Percentiles rank a stretch among this genome's conserved stretches.
phyloP scores from a whole-genome alignment of 257 asterid species.

The Phtheirospermum japonicum region DNA sequence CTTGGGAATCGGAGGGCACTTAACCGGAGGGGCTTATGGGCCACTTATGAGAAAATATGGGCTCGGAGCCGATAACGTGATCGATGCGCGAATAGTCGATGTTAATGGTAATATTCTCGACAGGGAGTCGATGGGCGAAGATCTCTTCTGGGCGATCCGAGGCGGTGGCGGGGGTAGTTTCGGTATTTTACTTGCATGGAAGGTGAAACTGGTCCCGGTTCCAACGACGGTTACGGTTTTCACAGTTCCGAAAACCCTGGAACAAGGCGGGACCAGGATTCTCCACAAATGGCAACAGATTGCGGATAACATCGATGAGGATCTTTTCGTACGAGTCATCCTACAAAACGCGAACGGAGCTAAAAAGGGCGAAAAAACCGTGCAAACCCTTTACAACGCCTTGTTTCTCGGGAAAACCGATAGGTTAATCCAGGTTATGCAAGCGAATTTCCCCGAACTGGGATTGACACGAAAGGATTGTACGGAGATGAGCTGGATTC shows the following conservation, averaged over 20 bases:
- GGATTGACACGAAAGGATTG: slow-evolving; percentile 51
- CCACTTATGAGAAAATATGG: slow-evolving; percentile 56
- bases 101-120: slow-evolving; percentile 47
- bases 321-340: slow-evolving; percentile 55
- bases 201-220: slow-evolving; percentile 49
- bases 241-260: slow-evolving; percentile 49
- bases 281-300: slow-evolving; percentile 62
- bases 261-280: slow-evolving; percentile 46
- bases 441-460: slow-evolving; percentile 52
- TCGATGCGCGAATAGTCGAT: slow-evolving; percentile 56
- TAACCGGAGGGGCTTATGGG: slow-evolving; percentile 69
- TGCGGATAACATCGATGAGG: slow-evolving; percentile 51
- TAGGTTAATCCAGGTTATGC: slow-evolving; percentile 42
- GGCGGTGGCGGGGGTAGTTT: slow-evolving; percentile 69
- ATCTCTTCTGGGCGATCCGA: slow-evolving; percentile 65
- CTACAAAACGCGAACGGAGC: slow-evolving; percentile 33
- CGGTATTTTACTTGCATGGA: slow-evolving; percentile 61
- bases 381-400: slow-evolving; percentile 47
- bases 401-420: slow-evolving; percentile 45
- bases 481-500: slow-evolving; percentile 61
- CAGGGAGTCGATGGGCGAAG: slow-evolving; percentile 56
- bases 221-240: slow-evolving; percentile 54
- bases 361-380: slow-evolving; percentile 40
- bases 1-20: slow-evolving; percentile 65
- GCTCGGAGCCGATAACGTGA: slow-evolving; percentile 56